Conservation (phyloP, 257 asterid species). For the Plectranthus barbatus region DNA sequence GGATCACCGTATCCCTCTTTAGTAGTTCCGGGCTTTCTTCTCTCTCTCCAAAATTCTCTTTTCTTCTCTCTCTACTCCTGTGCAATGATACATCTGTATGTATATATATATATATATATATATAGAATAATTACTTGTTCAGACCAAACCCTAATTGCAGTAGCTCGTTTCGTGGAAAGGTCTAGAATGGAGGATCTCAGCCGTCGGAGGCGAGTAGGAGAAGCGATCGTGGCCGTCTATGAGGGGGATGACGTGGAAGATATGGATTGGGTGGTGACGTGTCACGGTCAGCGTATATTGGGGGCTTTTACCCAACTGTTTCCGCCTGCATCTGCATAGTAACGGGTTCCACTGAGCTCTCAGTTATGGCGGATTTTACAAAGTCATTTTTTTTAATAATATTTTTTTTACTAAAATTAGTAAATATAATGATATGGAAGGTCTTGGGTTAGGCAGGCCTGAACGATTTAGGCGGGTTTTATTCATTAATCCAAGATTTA, state of each 20-base stretch:
- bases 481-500: too few species aligned
- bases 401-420: too few species aligned
- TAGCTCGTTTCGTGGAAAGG: conserved; percentile 23
- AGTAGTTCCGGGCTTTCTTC: conserved; percentile 14
- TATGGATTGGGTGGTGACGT: conserved; percentile 41
- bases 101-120: conserved; percentile 5
- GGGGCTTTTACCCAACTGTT: not conserved
- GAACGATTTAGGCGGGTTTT: too few species aligned
- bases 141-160: conserved; percentile 13
- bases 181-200: conserved; percentile 31
- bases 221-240: conserved; percentile 13
- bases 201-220: conserved; percentile 28
- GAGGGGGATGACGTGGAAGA: conserved; percentile 31
- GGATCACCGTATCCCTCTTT: conserved; percentile 11
- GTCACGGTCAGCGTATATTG: conserved; percentile 33
- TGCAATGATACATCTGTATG: conserved; percentile 2
- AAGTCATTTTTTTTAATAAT: too few species aligned
- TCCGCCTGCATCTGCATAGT: too few species aligned
- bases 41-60: conserved; percentile 9
- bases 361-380: too few species aligned
- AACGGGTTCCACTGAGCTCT: too few species aligned
- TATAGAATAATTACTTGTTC: not conserved
- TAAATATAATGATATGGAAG: too few species aligned
- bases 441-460: too few species aligned
- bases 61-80: conserved; percentile 6